phyloP scores from a whole-genome alignment of 768 basidiomycete species.

The Phanerodontia chrysosporium region DNA sequence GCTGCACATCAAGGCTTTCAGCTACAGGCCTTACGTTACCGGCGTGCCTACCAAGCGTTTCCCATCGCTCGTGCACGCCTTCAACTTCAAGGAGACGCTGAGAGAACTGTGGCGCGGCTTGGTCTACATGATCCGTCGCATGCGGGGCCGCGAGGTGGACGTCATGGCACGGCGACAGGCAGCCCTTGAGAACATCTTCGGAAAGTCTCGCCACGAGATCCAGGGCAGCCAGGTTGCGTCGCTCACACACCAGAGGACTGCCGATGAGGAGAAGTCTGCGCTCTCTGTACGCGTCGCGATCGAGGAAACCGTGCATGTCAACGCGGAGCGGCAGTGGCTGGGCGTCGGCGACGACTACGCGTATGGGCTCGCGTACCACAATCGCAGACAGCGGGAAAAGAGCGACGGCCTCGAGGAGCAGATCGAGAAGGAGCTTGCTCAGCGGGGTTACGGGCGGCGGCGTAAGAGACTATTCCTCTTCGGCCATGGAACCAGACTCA shows the following conservation, averaged over 20 bases:
- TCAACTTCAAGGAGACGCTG: slow-evolving; percentile 69
- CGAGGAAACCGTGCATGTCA: slow-evolving; percentile 38
- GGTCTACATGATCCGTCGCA: slow-evolving; percentile 52
- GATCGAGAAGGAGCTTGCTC: slow-evolving; percentile 49
- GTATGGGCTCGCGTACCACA: slow-evolving; percentile 36
- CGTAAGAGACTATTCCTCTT: slow-evolving; percentile 14
- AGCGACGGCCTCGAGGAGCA: slow-evolving; percentile 51
- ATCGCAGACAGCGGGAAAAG: slow-evolving; percentile 34
- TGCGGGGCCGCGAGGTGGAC: slow-evolving; percentile 53
- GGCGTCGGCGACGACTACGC: slow-evolving; percentile 42
- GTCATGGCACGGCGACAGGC: slow-evolving; percentile 38
- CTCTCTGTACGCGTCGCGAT: slow-evolving; percentile 36
- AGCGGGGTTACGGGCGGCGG: slow-evolving; percentile 35
- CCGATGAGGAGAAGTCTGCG: slow-evolving; percentile 7
- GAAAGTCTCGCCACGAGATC: slow-evolving; percentile 22
- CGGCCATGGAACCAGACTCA: not conserved
- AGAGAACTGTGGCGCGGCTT: slow-evolving; percentile 55
- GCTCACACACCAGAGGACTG: not conserved
- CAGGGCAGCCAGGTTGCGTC: slow-evolving; percentile 7
- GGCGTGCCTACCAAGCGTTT: slow-evolving; percentile 45
- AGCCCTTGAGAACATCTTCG: slow-evolving; percentile 31
- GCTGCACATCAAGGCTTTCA: slow-evolving; percentile 69
- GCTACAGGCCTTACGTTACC: slow-evolving; percentile 55
- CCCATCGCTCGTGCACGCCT: slow-evolving; percentile 55
- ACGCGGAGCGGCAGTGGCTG: slow-evolving; percentile 50